Evolutionary conservation across 768 basidiomycete species (phyloP).

Genomic region (Xerocomellus amylosporus): DNA sequence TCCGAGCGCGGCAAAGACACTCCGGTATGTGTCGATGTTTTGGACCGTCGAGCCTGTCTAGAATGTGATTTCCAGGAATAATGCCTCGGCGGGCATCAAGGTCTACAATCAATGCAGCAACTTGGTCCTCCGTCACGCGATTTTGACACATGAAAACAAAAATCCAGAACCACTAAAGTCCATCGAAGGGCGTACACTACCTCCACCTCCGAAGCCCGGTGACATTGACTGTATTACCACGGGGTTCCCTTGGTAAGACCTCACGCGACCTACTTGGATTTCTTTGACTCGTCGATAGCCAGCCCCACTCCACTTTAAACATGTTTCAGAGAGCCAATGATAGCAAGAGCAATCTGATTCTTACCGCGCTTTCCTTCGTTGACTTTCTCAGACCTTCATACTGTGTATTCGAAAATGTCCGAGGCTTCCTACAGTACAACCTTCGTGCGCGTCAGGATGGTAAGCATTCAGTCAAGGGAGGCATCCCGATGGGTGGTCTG

Average conservation of each 20-base stretch:
- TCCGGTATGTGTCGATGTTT: slow-evolving; percentile 43
- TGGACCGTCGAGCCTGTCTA: not conserved
- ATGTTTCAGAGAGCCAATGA: slow-evolving; percentile 69
- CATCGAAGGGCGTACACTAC: slow-evolving; percentile 39
- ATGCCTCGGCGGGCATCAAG: slow-evolving; percentile 48
- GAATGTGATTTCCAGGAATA: slow-evolving; percentile 34
- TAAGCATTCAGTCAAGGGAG: slow-evolving; percentile 52
- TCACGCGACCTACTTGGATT: not conserved
- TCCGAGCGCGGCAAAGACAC: slow-evolving; percentile 70
- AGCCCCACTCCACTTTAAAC: slow-evolving; percentile 71
- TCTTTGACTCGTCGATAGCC: slow-evolving; percentile 43
- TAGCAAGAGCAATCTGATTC: slow-evolving; percentile 62
- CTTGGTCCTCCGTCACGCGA: slow-evolving; percentile 51
- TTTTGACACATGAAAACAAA: slow-evolving; percentile 49
- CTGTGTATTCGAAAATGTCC: slow-evolving; percentile 50
- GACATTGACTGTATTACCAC: slow-evolving; percentile 61
- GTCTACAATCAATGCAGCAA: slow-evolving; percentile 77
- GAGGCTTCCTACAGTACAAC: slow-evolving; percentile 41
- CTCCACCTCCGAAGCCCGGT: slow-evolving; percentile 46
- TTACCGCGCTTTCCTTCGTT: slow-evolving; percentile 51
- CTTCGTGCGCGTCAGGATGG: slow-evolving; percentile 38
- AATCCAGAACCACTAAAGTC: slow-evolving; percentile 38
- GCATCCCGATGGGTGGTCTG: slow-evolving; percentile 69
- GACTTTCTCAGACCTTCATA: slow-evolving; percentile 41
- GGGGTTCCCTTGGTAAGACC: slow-evolving; percentile 73